Evolutionary conservation across 192 early-diverging fungal species (phyloP).

Genomic region (Cetraspora pellucida): DNA sequence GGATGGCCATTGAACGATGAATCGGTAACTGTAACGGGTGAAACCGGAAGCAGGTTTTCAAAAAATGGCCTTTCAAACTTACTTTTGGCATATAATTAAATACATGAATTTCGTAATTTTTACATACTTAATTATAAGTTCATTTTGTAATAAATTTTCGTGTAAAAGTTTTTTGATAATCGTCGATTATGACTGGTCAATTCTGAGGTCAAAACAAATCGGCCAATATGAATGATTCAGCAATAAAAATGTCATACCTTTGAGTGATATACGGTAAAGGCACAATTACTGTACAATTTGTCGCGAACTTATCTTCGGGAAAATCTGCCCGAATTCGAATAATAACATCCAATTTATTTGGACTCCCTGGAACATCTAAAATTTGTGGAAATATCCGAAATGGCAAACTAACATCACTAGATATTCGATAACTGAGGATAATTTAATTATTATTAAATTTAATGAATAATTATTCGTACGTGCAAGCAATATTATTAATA

Average conservation of each 20-base stretch:
- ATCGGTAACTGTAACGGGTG: no score
- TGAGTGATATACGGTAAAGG: slow-evolving; percentile 12
- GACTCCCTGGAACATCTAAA: not conserved
- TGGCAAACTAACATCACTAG: slow-evolving; percentile 12
- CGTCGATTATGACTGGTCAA: no score
- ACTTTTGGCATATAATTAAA: not conserved
- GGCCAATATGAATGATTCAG: no score
- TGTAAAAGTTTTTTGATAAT: no score
- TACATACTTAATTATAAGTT: no score
- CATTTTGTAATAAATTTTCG: no score
- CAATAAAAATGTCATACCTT: not conserved
- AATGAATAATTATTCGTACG: not conserved
- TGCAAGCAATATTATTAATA: not conserved
- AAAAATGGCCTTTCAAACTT: no score
- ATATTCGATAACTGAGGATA: slow-evolving; percentile 10
- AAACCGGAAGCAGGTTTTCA: no score
- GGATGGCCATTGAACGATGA: no score
- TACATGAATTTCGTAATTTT: not conserved
- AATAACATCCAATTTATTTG: slow-evolving; percentile 22
- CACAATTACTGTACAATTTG: not conserved
- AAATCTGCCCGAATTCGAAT: slow-evolving; percentile 22
- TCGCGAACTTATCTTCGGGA: slow-evolving; percentile 7
- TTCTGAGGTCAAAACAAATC: no score
- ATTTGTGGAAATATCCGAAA: slow-evolving; percentile 22
- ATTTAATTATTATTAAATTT: not conserved